Evolutionary conservation across 148 eudicot genomes (phyloP).

Genomic region (Amaranthus palmeri): DNA sequence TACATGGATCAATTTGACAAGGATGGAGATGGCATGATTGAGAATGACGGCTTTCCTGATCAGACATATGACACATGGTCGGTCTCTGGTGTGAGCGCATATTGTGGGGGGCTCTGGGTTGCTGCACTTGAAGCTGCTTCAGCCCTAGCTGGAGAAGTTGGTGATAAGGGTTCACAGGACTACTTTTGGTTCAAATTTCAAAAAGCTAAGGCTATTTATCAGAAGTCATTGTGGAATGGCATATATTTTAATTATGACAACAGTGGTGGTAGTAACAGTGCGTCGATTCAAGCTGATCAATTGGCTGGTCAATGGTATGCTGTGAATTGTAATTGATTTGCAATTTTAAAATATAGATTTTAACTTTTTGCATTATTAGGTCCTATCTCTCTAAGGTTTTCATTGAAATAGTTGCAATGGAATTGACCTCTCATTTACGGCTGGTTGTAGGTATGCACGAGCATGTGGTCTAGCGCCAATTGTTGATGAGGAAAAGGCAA

Average conservation of each 20-base stretch:
- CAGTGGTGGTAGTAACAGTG: slow-evolving; percentile 58
- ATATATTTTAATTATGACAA: slow-evolving; percentile 80
- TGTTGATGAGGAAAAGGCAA: slow-evolving; percentile 74
- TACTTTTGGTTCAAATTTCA: slow-evolving; percentile 71
- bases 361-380: neutral
- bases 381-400: neutral
- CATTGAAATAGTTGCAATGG: neutral
- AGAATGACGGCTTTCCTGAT: slow-evolving; percentile 96
- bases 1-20: slow-evolving; percentile 92
- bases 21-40: slow-evolving; percentile 96
- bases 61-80: slow-evolving; percentile 98
- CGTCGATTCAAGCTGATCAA: slow-evolving; percentile 91
- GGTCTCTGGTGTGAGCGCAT: slow-evolving; percentile 85
- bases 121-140: slow-evolving; percentile 97
- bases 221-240: slow-evolving; percentile 83
- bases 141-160: slow-evolving; percentile 78
- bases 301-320: slow-evolving; percentile 91
- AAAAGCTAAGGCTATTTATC: slow-evolving; percentile 75
- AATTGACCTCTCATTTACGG: neutral
- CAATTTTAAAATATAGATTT: neutral
- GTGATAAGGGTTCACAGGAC: slow-evolving; percentile 68
- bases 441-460: slow-evolving; percentile 73
- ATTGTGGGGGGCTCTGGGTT: slow-evolving; percentile 94
- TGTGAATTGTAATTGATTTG: slow-evolving; percentile 8
- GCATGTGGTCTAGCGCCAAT: slow-evolving; percentile 86